phyloP scores from a whole-genome alignment of 2,329 filamentous ascomycete species.

The Neocatenulostroma microsporum region DNA sequence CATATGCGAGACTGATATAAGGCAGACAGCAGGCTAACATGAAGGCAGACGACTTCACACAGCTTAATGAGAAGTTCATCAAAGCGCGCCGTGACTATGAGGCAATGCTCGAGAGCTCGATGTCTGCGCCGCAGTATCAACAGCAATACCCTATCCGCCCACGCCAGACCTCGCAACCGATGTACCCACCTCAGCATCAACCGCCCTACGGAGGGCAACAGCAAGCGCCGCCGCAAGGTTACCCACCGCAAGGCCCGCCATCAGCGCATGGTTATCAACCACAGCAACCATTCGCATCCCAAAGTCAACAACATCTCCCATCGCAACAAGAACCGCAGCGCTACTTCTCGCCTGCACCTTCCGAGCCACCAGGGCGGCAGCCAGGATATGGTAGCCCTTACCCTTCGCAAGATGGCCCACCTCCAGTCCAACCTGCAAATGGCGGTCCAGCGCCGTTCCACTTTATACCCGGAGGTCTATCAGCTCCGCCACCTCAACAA shows the following conservation, averaged over 20 bases:
- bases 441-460: conserved; percentile 28
- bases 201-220: conserved; percentile 20
- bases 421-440: conserved; percentile 11
- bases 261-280: conserved; percentile 22
- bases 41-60: conserved; percentile 84
- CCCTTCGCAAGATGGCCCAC: conserved; percentile 17
- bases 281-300: conserved; percentile 25
- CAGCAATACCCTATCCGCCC: conserved; percentile 35
- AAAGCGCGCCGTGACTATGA: conserved; percentile 97
- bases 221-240: conserved; percentile 38
- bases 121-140: conserved; percentile 70
- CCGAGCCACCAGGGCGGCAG: conserved; percentile 24
- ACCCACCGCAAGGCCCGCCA: conserved; percentile 25
- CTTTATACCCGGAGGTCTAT: conserved; percentile 29
- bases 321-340: conserved; percentile 28
- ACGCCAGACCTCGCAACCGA: conserved; percentile 14
- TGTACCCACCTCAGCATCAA: conserved; percentile 21
- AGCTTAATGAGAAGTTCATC: conserved; percentile 98
- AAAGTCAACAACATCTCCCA: conserved; percentile 22
- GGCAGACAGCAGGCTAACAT: background rate
- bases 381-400: conserved; percentile 21
- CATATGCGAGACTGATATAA: background rate
- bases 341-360: conserved; percentile 32
- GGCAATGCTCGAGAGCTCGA: conserved; percentile 87
- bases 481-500: conserved; percentile 14